Percentiles rank a stretch among this genome's conserved stretches.
Evolutionary conservation across 345 rosid species (phyloP).

Genomic region (Hibiscus tridactylites): DNA sequence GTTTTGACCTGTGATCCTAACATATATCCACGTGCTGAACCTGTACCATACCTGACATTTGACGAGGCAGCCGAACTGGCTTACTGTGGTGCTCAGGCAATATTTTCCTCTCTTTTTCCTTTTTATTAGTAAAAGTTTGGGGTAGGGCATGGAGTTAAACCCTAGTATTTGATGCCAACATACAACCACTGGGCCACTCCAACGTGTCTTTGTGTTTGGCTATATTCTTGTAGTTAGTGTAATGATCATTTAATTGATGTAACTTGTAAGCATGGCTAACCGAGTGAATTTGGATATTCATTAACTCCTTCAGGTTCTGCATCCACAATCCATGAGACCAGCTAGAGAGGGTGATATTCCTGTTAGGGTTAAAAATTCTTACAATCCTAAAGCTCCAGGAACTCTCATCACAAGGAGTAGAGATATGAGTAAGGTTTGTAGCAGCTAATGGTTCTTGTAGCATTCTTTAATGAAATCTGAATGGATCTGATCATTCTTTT

Average conservation of each 20-base stretch:
- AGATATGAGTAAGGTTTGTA: slow-evolving; percentile 87
- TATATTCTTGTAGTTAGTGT: not conserved
- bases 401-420: slow-evolving; percentile 81
- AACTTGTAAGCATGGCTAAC: not conserved
- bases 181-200: too few species aligned
- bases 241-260: not conserved
- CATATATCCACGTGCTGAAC: slow-evolving; percentile 61
- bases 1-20: slow-evolving; percentile 97
- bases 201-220: not conserved
- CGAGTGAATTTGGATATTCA: slow-evolving; percentile 6
- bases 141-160: too few species aligned
- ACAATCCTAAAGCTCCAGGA: slow-evolving; percentile 93
- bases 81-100: slow-evolving; percentile 97
- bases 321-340: slow-evolving; percentile 99
- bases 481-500: slow-evolving; percentile 12
- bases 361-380: slow-evolving; percentile 97
- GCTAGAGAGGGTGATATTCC: slow-evolving; percentile 97
- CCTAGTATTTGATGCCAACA: too few species aligned
- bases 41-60: slow-evolving; percentile 84
- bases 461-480: slow-evolving; percentile 2
- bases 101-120: not conserved
- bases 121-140: too few species aligned
- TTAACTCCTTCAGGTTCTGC: slow-evolving; percentile 57
- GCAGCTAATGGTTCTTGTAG: not conserved
- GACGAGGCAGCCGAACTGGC: slow-evolving; percentile 99